Evolutionary conservation across 495 filamentous ascomycete genomes (phyloP).

Genomic region (Xylaria palmicola): DNA sequence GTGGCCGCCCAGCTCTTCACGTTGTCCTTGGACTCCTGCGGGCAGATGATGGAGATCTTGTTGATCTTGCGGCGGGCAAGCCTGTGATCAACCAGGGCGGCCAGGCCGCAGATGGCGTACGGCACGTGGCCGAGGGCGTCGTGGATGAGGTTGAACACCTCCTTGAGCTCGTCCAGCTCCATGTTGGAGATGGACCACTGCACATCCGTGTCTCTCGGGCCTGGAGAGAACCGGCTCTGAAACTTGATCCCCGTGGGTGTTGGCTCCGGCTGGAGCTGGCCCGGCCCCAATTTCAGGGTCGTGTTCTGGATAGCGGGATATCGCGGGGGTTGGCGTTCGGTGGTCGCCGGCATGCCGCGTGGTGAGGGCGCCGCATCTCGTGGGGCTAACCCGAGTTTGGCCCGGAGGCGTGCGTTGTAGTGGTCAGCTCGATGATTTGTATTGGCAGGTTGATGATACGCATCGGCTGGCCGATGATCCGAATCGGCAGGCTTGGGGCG

Average conservation of each 20-base stretch:
- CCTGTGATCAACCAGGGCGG: conserved; percentile 38
- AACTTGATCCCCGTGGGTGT: neutral
- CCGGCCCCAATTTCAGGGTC: neutral
- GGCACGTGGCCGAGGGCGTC: conserved; percentile 31
- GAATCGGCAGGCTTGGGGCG: neutral
- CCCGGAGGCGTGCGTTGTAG: conserved; percentile 11
- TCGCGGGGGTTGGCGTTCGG: neutral
- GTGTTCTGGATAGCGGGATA: neutral
- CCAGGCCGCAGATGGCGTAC: conserved; percentile 41
- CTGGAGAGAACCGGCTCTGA: neutral
- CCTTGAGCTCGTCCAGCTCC: conserved; percentile 13
- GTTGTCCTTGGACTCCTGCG: conserved; percentile 23
- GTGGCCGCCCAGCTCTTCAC: conserved; percentile 34
- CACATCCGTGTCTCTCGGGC: neutral
- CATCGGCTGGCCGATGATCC: no score
- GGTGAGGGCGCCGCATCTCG: neutral
- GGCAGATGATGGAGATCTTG: conserved; percentile 34
- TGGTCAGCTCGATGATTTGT: neutral
- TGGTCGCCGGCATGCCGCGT: neutral
- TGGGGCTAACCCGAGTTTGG: conserved; percentile 1
- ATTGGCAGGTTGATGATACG: neutral
- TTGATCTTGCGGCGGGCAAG: conserved; percentile 17
- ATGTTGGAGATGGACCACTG: conserved; percentile 19
- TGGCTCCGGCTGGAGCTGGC: no score
- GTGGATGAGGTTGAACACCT: conserved; percentile 35